Percentiles rank a stretch among this genome's conserved stretches.
Evolutionary conservation across 2,329 filamentous ascomycete species (phyloP).

Genomic region (Catunica adiposa): DNA sequence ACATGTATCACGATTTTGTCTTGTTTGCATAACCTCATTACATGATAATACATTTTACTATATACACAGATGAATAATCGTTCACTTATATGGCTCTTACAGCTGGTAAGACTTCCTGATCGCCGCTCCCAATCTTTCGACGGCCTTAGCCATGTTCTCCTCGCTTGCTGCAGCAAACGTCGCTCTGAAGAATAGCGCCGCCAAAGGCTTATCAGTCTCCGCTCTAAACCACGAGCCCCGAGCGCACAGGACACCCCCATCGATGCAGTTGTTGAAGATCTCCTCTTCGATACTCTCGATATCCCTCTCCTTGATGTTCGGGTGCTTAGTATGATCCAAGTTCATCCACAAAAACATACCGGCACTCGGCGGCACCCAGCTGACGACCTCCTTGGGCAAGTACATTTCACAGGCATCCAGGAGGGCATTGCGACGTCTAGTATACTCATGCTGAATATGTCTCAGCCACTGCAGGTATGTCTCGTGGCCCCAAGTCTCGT

Average conservation of each 20-base stretch:
- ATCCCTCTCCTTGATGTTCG: conserved; percentile 33
- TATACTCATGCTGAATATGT: conserved; percentile 66
- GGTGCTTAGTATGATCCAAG: conserved; percentile 51
- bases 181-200: conserved; percentile 67
- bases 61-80: no score
- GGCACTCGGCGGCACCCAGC: conserved; percentile 63
- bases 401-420: conserved; percentile 64
- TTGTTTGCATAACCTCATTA: no score
- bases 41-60: no score
- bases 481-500: conserved; percentile 84
- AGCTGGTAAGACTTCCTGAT: conserved; percentile 41
- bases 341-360: conserved; percentile 91
- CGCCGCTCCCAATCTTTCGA: conserved; percentile 58
- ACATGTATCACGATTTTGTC: no score
- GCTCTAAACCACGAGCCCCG: conserved; percentile 85
- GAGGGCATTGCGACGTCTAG: conserved; percentile 58
- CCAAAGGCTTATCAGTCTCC: conserved; percentile 40
- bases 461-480: conserved; percentile 86
- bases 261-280: conserved; percentile 64
- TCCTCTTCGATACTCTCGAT: conserved; percentile 63
- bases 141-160: conserved; percentile 54
- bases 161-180: conserved; percentile 72
- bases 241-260: conserved; percentile 62
- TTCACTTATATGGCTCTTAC: conserved; percentile 7
- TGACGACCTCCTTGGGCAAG: conserved; percentile 56